Evolutionary conservation across 331 rosid genomes (phyloP).

Genomic region (Dryas integrifolia): DNA sequence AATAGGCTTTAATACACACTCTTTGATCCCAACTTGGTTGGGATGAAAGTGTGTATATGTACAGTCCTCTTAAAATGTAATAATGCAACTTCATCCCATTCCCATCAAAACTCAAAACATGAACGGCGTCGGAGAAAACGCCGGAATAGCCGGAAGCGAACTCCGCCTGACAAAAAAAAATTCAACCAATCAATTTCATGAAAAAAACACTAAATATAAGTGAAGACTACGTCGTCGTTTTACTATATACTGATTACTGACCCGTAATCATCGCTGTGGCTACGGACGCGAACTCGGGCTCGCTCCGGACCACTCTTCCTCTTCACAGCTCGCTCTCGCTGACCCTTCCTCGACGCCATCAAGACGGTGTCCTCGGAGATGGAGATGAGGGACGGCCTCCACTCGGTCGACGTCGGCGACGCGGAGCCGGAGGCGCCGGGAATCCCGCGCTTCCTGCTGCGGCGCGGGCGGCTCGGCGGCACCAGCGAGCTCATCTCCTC

Average conservation of each 20-base stretch:
- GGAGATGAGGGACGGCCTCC: slow-evolving; percentile 72
- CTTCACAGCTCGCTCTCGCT: slow-evolving; percentile 30
- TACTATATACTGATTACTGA: slow-evolving; percentile 8
- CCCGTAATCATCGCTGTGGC: slow-evolving; percentile 39
- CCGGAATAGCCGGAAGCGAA: slow-evolving; percentile 43
- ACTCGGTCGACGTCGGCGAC: slow-evolving; percentile 22
- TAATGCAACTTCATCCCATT: background rate
- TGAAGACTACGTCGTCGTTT: background rate
- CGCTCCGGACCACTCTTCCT: slow-evolving; percentile 32
- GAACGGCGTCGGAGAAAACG: slow-evolving; percentile 62
- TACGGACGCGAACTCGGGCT: slow-evolving; percentile 28
- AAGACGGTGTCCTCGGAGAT: slow-evolving; percentile 56
- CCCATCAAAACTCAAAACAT: slow-evolving; percentile 68
- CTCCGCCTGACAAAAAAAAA: slow-evolving; percentile 44
- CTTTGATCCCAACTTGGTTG: too few species aligned
- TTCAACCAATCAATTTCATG: slow-evolving; percentile 4
- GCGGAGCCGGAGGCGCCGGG: slow-evolving; percentile 11
- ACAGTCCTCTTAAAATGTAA: too few species aligned
- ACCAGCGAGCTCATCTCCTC: slow-evolving; percentile 38
- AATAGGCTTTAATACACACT: too few species aligned
- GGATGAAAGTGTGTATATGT: too few species aligned
- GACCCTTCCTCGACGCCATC: slow-evolving; percentile 12
- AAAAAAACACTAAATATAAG: background rate
- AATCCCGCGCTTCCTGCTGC: slow-evolving; percentile 15
- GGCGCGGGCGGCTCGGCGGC: background rate